A percentile compares a stretch with the other conserved stretches of the same genome.
These are phyloP conservation scores for Millerozyma miso DNA, from an alignment of 805 yeast genomes.

Conservation along the genomic window DNA sequence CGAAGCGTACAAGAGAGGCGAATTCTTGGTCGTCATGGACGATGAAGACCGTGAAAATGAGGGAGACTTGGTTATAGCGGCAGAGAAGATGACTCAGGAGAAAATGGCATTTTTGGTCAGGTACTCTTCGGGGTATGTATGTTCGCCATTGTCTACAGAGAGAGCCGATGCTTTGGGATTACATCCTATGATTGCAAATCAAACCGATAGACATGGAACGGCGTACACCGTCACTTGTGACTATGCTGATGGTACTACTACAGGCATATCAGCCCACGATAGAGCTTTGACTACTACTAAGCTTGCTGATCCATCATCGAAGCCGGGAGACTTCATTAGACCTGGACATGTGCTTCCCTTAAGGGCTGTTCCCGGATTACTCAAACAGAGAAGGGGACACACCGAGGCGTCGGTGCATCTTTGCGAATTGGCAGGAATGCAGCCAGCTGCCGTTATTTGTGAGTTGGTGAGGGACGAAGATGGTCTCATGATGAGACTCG, in stretches of 20 bases:
- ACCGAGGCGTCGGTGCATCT: conserved; percentile 96
- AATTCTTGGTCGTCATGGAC: conserved; percentile 93
- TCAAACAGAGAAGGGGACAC: conserved; percentile 83
- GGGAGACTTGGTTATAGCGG: conserved; percentile 96
- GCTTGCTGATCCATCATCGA: conserved; percentile 58
- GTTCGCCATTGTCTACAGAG: conserved; percentile 78
- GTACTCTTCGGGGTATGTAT: conserved; percentile 84
- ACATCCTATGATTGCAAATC: conserved; percentile 67
- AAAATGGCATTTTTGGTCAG: conserved; percentile 94
- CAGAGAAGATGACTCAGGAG: conserved; percentile 68
- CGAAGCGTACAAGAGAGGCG: conserved; percentile 68
- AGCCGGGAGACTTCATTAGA: conserved; percentile 66
- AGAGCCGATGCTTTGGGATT: conserved; percentile 78
- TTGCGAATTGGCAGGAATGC: conserved; percentile 68
- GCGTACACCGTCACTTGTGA: conserved; percentile 96
- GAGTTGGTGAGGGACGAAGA: conserved; percentile 91
- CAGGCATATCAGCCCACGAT: conserved; percentile 95
- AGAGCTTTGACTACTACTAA: conserved; percentile 76
- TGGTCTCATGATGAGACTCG: conserved; percentile 92
- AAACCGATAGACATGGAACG: conserved; percentile 86
- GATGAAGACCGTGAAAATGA: conserved; percentile 96
- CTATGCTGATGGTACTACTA: conserved; percentile 81
- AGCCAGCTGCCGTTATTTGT: conserved; percentile 88
- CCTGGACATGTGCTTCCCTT: conserved; percentile 96
- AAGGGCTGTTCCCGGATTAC: conserved; percentile 84